phyloP scores from a whole-genome alignment of 2,329 filamentous ascomycete species.

The Penicillium sp. region DNA sequence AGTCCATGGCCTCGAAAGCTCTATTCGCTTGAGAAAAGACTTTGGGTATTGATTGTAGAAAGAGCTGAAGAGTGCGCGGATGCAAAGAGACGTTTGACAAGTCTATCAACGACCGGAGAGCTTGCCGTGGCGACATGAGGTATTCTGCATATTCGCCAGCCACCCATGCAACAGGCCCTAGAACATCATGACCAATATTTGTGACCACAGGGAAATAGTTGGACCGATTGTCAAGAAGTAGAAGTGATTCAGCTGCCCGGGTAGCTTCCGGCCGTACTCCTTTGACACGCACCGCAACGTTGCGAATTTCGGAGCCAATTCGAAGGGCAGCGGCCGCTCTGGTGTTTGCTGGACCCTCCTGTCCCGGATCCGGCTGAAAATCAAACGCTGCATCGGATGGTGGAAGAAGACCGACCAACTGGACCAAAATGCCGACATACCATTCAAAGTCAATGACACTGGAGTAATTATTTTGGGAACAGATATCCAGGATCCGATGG shows the following conservation, averaged over 20 bases:
- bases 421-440: constrained; percentile 88
- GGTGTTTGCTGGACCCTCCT: constrained; percentile 11
- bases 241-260: constrained; percentile 71
- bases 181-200: constrained; percentile 57
- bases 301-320: constrained; percentile 83
- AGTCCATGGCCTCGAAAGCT: constrained; percentile 65
- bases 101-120: constrained; percentile 72
- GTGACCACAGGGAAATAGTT: constrained; percentile 55
- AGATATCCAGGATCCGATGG: constrained; percentile 79
- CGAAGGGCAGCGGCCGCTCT: constrained; percentile 31
- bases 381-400: constrained; percentile 23
- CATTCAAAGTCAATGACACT: constrained; percentile 91
- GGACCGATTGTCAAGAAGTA: constrained; percentile 59
- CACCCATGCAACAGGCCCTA: constrained; percentile 78
- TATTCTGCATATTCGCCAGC: constrained; percentile 82
- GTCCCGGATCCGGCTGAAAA: constrained; percentile 14
- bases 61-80: constrained; percentile 69
- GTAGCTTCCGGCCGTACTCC: constrained; percentile 78
- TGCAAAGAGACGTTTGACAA: constrained; percentile 56
- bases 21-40: constrained; percentile 72
- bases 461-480: constrained; percentile 80
- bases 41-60: constrained; percentile 81
- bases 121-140: constrained; percentile 66
- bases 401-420: constrained; percentile 67
- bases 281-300: constrained; percentile 86